Conservation (phyloP, 2,329 filamentous ascomycete species). For the Trichophaea hybrida region DNA sequence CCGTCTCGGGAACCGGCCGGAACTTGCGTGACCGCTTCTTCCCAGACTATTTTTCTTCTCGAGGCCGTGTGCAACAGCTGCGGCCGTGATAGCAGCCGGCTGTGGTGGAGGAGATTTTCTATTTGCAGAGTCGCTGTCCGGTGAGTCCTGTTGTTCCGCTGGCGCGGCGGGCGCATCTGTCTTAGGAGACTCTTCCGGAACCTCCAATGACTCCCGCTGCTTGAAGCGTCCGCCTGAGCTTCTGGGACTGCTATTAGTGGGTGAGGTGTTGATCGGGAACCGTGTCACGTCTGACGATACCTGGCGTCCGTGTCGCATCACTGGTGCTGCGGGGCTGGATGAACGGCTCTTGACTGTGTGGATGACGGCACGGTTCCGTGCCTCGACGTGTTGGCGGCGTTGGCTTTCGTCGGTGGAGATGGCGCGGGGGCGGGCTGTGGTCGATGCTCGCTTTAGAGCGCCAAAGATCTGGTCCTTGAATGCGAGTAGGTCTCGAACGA, state of each 20-base stretch:
- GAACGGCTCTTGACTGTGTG: constrained; percentile 58
- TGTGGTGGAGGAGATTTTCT: not conserved
- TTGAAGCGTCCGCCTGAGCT: constrained; percentile 37
- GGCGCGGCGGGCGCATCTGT: constrained; percentile 25
- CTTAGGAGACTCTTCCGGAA: constrained; percentile 50
- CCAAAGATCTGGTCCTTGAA: constrained; percentile 94
- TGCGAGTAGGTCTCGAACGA: constrained; percentile 80
- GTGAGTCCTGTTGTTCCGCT: constrained; percentile 61
- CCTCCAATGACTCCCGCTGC: constrained; percentile 38
- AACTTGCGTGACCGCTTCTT: constrained; percentile 24
- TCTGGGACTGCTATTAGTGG: constrained; percentile 38
- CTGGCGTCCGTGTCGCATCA: constrained; percentile 29
- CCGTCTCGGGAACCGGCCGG: constrained; percentile 28
- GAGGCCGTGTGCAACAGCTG: constrained; percentile 5
- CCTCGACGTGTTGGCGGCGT: constrained; percentile 84
- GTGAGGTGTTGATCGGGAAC: constrained; percentile 54
- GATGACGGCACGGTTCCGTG: constrained; percentile 69
- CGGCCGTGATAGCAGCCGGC: not conserved
- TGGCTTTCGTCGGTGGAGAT: constrained; percentile 94
- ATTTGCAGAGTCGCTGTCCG: not conserved
- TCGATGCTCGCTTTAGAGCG: constrained; percentile 81
- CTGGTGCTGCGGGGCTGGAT: constrained; percentile 25
- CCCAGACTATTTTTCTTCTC: constrained; percentile 17
- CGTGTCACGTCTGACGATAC: constrained; percentile 50
- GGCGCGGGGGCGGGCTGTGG: constrained; percentile 59